Conservation (phyloP, 345 rosid species). For the Dipteronia sinensis region DNA sequence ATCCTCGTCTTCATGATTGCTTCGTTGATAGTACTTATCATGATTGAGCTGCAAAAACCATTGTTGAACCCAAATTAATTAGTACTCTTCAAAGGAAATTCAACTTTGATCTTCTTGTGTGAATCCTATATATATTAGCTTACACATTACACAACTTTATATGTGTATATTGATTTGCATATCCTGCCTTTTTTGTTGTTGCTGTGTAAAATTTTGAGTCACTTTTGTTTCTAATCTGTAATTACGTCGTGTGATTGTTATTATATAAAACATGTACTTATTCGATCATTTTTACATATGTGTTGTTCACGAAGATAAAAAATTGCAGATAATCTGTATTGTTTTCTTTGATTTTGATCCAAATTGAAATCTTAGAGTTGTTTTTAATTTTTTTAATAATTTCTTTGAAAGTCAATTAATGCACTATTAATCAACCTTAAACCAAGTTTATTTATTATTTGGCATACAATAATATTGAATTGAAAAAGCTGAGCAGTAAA, state of each 20-base stretch:
- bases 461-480: too few relatives aligned
- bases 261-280: neutral
- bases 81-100: neutral
- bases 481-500: too few relatives aligned
- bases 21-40: neutral
- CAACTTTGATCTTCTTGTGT: neutral
- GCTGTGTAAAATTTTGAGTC: slow-evolving; percentile 3
- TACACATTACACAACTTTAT: neutral
- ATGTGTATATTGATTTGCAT: neutral
- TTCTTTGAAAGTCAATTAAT: too few relatives aligned
- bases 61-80: neutral
- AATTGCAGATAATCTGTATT: too few relatives aligned
- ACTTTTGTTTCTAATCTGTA: neutral
- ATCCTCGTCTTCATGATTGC: slow-evolving; percentile 30
- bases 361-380: too few relatives aligned
- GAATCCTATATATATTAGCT: neutral
- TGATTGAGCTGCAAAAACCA: neutral
- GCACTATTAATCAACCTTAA: too few relatives aligned
- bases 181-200: neutral
- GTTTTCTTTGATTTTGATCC: neutral
- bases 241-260: neutral
- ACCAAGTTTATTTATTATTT: too few relatives aligned
- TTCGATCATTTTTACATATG: neutral
- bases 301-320: too few relatives aligned
- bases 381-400: too few relatives aligned